Evolutionary conservation across 2,329 filamentous ascomycete genomes (phyloP), one percentile per base, ranked within the genome.

Genomic region (Aspergillus unguis): DNA sequence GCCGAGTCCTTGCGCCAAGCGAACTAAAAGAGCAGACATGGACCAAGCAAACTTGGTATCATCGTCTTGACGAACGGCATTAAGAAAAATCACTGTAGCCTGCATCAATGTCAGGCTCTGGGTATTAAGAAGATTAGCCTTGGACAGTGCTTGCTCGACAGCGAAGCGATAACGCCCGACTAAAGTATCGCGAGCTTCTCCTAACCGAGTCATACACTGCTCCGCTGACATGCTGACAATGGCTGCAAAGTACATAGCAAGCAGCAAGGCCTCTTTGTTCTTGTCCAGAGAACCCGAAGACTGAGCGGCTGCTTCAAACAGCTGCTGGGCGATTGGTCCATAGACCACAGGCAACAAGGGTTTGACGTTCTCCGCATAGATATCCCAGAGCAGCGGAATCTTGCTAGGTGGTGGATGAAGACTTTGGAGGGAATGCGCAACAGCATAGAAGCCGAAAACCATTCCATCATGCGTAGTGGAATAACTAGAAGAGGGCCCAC

Each of bases 101-200:
- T 87, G 84, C 11, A 87, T 69, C 7, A 86, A 77, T 35, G 84
- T 72, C 23, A 83, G 71, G 62, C 84, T 85, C 52, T 84, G 80
- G 6, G 81, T 84, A 51, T 79, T 82, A 1, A 88, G 64, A 46
- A 87, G 79, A 56, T 84, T 81, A 6, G 84, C 84, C 45, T 81
- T 76, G 3, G 85, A 80, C 41, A 87, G 71, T 2, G 82, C 82
- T 62, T 87, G 84, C 61, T 87, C 84, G 2, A 83, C 70, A 2
- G 78, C 84, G 61, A 85, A 85, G 6, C 84, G 80, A 64, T 85
- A 87, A 44, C 77, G 78, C 42, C 71, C 72, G 27, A 85, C 70
- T 5, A 80, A 63, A 1, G 70, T 58, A 5, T 70, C 59, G 50
- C 82, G 78, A 31, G 80, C 77, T 65, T 82, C 77, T 8, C 80